A percentile compares a stretch with the other conserved stretches of the same genome.
Evolutionary conservation across 2,329 filamentous ascomycete species (phyloP).

Genomic region (Claviceps humidiphila): DNA sequence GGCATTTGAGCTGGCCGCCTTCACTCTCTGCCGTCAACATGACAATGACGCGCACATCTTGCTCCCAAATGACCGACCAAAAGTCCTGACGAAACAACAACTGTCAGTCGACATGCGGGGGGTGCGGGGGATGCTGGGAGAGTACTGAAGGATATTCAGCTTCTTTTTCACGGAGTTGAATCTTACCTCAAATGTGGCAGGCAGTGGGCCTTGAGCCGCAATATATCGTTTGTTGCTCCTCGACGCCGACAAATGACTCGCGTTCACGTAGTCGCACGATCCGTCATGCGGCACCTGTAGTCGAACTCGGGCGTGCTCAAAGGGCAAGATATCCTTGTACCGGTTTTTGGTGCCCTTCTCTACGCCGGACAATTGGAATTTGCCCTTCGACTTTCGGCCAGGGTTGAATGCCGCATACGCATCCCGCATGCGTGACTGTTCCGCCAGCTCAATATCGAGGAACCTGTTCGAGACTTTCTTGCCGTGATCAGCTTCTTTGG

Average conservation of each 20-base stretch:
- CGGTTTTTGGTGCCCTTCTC: slow-evolving; percentile 93
- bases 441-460: slow-evolving; percentile 66
- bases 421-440: slow-evolving; percentile 86
- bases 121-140: background rate
- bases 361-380: slow-evolving; percentile 73
- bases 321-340: slow-evolving; percentile 96
- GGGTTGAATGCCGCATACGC: slow-evolving; percentile 44
- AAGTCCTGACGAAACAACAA: slow-evolving; percentile 54
- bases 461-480: slow-evolving; percentile 75
- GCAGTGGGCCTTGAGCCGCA: slow-evolving; percentile 85
- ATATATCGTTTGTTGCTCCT: slow-evolving; percentile 88
- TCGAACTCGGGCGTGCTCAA: slow-evolving; percentile 82
- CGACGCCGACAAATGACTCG: slow-evolving; percentile 68
- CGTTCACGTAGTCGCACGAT: slow-evolving; percentile 89
- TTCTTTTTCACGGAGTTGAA: no score
- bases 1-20: slow-evolving; percentile 86
- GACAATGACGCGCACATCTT: slow-evolving; percentile 86
- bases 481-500: slow-evolving; percentile 56
- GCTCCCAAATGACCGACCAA: slow-evolving; percentile 95
- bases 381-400: slow-evolving; percentile 12
- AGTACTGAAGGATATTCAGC: no score
- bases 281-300: slow-evolving; percentile 54
- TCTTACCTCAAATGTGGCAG: slow-evolving; percentile 76
- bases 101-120: background rate
- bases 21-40: slow-evolving; percentile 94